Percentiles rank a stretch among this genome's conserved stretches.
Evolutionary conservation across 768 basidiomycete species (phyloP).

Genomic region (Lentinula guzmanii): DNA sequence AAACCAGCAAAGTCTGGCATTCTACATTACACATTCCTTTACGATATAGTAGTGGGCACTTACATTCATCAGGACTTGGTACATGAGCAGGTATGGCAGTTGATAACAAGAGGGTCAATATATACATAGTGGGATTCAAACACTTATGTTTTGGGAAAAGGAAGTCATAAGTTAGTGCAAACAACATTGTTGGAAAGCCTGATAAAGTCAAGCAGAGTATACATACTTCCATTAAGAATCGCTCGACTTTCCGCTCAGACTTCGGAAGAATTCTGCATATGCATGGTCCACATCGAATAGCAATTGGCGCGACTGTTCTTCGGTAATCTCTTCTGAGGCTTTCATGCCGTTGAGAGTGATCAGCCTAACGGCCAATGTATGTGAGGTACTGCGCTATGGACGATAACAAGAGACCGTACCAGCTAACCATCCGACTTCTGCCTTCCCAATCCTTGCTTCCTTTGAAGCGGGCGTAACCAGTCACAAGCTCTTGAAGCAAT

Average conservation of each 20-base stretch:
- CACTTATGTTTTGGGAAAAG: too few relatives aligned
- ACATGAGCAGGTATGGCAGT: background rate
- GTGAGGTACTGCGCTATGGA: background rate
- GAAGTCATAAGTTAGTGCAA: too few relatives aligned
- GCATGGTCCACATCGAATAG: conserved; percentile 97
- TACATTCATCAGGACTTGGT: background rate
- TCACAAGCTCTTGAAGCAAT: conserved; percentile 91
- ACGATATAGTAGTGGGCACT: background rate
- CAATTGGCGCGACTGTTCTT: conserved; percentile 93
- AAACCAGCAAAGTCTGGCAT: background rate
- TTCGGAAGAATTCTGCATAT: conserved; percentile 89
- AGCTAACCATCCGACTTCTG: conserved; percentile 85
- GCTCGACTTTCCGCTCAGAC: conserved; percentile 36
- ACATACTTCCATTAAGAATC: background rate
- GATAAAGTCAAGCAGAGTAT: too few relatives aligned
- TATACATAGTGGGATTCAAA: too few relatives aligned
- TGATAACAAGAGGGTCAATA: too few relatives aligned
- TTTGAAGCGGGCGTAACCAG: conserved; percentile 90
- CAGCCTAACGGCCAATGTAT: conserved; percentile 48
- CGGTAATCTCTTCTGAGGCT: conserved; percentile 91
- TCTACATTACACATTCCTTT: background rate
- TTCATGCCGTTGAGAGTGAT: conserved; percentile 97
- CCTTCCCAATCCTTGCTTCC: conserved; percentile 97
- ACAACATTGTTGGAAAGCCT: too few relatives aligned
- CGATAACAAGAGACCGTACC: conserved; percentile 42